Evolutionary conservation across 371 early-diverging fungal species (phyloP).

Genomic region (Mortierella sp.): DNA sequence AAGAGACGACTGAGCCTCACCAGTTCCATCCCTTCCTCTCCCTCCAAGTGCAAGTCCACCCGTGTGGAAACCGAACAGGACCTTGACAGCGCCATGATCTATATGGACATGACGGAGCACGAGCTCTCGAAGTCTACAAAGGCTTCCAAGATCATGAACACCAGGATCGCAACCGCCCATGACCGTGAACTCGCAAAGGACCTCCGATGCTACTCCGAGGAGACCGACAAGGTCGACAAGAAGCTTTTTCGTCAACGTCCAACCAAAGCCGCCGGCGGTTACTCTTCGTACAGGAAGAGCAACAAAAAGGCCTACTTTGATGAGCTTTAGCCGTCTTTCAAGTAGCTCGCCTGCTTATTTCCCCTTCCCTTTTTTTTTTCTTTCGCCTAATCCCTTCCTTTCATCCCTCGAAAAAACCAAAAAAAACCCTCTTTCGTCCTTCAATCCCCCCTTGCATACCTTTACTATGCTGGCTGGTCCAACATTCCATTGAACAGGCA

Average conservation of each 20-base stretch:
- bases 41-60: background rate
- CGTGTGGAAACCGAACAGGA: constrained; percentile 18
- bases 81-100: constrained; percentile 5
- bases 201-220: constrained; percentile 18
- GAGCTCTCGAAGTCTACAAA: constrained; percentile 39
- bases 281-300: background rate
- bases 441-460: background rate
- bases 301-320: background rate
- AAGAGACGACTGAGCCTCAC: constrained; percentile 8
- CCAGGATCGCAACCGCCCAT: constrained; percentile 26
- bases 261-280: background rate
- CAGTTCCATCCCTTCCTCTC: background rate
- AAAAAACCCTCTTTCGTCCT: background rate
- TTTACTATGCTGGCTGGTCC: background rate
- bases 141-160: constrained; percentile 28
- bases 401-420: background rate
- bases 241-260: constrained; percentile 20
- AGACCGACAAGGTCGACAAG: constrained; percentile 30
- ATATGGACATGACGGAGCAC: constrained; percentile 43
- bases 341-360: background rate
- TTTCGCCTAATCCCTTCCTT: background rate
- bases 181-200: constrained; percentile 30
- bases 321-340: background rate
- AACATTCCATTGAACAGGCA: constrained; percentile 5
- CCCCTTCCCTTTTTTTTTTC: background rate